Conservation (phyloP, 352 stramenopile genomes). For the Plasmopara halstedii region DNA sequence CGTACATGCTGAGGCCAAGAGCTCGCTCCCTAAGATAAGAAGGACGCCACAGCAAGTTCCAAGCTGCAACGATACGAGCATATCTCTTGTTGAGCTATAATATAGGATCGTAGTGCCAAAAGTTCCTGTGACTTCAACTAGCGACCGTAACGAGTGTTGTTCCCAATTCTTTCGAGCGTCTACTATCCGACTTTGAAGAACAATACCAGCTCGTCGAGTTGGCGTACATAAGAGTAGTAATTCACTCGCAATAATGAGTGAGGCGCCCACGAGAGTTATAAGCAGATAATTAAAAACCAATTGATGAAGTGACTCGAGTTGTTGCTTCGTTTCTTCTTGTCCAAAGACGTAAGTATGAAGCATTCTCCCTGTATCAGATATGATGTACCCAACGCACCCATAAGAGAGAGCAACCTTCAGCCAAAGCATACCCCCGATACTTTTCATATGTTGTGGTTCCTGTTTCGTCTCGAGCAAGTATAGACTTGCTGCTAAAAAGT, state of each 20-base stretch:
- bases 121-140: slow-evolving; percentile 48
- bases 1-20: slow-evolving; percentile 22
- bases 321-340: slow-evolving; percentile 8
- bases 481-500: slow-evolving; percentile 51
- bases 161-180: slow-evolving; percentile 65
- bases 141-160: slow-evolving; percentile 41
- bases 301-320: slow-evolving; percentile 42
- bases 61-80: slow-evolving; percentile 62
- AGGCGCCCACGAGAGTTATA: slow-evolving; percentile 65
- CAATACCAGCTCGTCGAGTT: slow-evolving; percentile 45
- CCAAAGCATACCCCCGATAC: slow-evolving; percentile 43
- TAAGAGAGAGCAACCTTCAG: slow-evolving; percentile 65
- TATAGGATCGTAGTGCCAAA: slow-evolving; percentile 49
- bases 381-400: slow-evolving; percentile 53
- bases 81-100: slow-evolving; percentile 49
- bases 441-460: slow-evolving; percentile 22
- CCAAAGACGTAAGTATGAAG: slow-evolving; percentile 38
- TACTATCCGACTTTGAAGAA: slow-evolving; percentile 66
- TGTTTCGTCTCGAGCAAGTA: slow-evolving; percentile 41
- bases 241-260: slow-evolving; percentile 70
- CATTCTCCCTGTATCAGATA: slow-evolving; percentile 39
- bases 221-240: slow-evolving; percentile 62
- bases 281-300: slow-evolving; percentile 64
- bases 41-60: slow-evolving; percentile 55
- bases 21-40: slow-evolving; percentile 51